Evolutionary conservation across 345 rosid species (phyloP).

Genomic region (Arabis hirsuta): DNA sequence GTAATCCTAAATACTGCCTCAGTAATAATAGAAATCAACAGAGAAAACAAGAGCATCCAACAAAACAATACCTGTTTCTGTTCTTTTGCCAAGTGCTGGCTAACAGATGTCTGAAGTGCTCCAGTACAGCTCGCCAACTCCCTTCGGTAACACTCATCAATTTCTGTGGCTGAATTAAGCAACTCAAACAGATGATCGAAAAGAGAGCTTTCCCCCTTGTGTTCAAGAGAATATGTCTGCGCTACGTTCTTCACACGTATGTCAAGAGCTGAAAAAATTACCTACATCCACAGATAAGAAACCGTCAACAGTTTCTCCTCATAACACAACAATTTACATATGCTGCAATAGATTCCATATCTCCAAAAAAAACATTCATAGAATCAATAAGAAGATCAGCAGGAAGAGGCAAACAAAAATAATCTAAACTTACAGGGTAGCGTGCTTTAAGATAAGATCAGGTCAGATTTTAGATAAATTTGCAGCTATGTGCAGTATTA

Average conservation of each 20-base stretch:
- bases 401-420: constrained; percentile 1
- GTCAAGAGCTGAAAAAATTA: constrained; percentile 95
- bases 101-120: constrained; percentile 88
- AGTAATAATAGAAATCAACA: constrained; percentile 24
- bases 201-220: constrained; percentile 83
- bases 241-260: constrained; percentile 97
- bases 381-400: constrained; percentile 17
- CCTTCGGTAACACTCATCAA: constrained; percentile 75
- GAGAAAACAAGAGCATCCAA: constrained; percentile 13
- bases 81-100: constrained; percentile 96
- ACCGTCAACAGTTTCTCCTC: constrained; percentile 28
- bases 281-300: constrained; percentile 54
- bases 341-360: not conserved
- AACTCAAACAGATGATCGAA: constrained; percentile 83
- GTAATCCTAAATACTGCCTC: constrained; percentile 8
- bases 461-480: constrained; percentile 18
- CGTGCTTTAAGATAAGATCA: not conserved
- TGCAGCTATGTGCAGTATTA: constrained; percentile 4
- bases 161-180: constrained; percentile 59
- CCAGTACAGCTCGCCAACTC: constrained; percentile 90
- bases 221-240: constrained; percentile 90
- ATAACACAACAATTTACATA: constrained; percentile 18
- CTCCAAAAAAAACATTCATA: constrained; percentile 16
- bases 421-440: not conserved
- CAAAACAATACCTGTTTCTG: constrained; percentile 74